A percentile compares a stretch with the other conserved stretches of the same genome.
Evolutionary conservation across 805 yeast genomes (phyloP).

Genomic region (Barnettozyma sucrosica): DNA sequence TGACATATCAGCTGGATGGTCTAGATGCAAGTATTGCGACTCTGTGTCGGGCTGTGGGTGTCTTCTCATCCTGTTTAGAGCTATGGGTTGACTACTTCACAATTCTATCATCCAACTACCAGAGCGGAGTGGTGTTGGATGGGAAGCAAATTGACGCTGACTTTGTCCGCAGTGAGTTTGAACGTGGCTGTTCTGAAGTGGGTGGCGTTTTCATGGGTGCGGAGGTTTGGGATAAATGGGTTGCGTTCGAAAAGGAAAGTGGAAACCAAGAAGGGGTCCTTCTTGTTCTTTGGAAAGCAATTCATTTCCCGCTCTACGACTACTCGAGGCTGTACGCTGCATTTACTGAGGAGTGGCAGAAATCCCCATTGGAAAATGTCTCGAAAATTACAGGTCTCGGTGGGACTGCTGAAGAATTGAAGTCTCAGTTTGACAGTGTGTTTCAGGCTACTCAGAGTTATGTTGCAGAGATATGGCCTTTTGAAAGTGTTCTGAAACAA

Average conservation of each 20-base stretch:
- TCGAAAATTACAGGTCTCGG: conserved; percentile 8
- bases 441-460: conserved; percentile 16
- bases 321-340: conserved; percentile 47
- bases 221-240: conserved; percentile 73
- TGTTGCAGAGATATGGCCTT: conserved; percentile 51
- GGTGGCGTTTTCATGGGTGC: conserved; percentile 77
- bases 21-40: conserved; percentile 42
- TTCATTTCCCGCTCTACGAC: conserved; percentile 73
- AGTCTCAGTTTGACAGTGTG: conserved; percentile 13
- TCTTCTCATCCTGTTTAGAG: conserved; percentile 54
- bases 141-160: conserved; percentile 17
- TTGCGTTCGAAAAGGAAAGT: conserved; percentile 48
- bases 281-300: conserved; percentile 38
- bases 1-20: conserved; percentile 54
- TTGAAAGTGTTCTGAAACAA: conserved; percentile 58
- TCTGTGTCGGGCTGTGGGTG: conserved; percentile 38
- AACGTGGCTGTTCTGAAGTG: conserved; percentile 41
- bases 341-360: conserved; percentile 15
- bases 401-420: conserved; percentile 16
- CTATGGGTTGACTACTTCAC: conserved; percentile 64
- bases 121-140: conserved; percentile 18
- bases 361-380: background rate
- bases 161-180: conserved; percentile 38
- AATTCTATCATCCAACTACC: conserved; percentile 41
- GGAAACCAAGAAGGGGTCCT: conserved; percentile 30